Conservation (phyloP, 164 flowering plant species). For the Liquidambar formosana region DNA sequence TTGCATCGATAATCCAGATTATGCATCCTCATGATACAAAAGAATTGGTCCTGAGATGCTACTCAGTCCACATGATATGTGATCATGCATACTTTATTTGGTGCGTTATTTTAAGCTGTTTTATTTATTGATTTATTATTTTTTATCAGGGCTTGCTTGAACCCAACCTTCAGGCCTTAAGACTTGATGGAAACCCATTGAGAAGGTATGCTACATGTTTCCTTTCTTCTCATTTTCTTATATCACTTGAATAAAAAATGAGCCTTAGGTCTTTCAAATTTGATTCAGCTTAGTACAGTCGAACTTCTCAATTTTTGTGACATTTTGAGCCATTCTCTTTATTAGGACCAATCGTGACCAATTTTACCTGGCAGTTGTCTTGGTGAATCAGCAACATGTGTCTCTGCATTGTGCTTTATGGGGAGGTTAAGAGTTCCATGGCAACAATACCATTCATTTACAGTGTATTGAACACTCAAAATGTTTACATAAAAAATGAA, state of each 20-base stretch:
- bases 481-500: too few species aligned
- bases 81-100: too few species aligned
- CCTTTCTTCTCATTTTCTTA: background rate
- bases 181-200: constrained; percentile 91
- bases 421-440: too few species aligned
- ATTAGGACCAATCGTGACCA: too few species aligned
- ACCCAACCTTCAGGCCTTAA: constrained; percentile 69
- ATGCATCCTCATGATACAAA: background rate
- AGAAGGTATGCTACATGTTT: constrained; percentile 59
- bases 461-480: too few species aligned
- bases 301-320: too few species aligned
- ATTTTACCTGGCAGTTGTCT: too few species aligned
- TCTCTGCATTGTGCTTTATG: too few species aligned
- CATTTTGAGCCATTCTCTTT: background rate
- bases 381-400: too few species aligned
- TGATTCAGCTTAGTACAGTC: background rate
- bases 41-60: background rate
- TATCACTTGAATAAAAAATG: background rate
- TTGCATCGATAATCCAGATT: background rate
- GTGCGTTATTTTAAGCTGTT: background rate
- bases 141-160: constrained; percentile 88
- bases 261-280: background rate
- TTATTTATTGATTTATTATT: too few species aligned
- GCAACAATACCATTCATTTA: too few species aligned
- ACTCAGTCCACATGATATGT: too few species aligned